phyloP scores from a whole-genome alignment of 2,329 filamentous ascomycete species.

The Aspergillus fijiensis region DNA sequence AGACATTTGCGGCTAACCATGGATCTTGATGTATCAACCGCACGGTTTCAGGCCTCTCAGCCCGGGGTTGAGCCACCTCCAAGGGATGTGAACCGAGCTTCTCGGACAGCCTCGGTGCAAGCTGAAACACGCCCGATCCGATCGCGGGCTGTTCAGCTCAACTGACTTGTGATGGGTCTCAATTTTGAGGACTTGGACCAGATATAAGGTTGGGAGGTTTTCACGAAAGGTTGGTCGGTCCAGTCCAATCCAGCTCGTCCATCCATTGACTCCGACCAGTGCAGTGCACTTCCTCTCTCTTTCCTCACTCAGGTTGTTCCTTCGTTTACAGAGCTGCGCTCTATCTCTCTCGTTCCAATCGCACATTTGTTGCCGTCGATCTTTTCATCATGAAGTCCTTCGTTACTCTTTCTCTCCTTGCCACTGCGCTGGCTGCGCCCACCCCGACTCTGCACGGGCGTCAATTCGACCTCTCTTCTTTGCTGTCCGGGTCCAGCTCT shows the following conservation, averaged over 20 bases:
- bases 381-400: conserved; percentile 24
- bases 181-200: neutral
- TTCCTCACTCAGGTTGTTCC: neutral
- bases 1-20: neutral
- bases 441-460: conserved; percentile 27
- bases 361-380: neutral
- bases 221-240: neutral
- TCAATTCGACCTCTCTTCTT: conserved; percentile 15
- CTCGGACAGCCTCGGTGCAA: neutral
- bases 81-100: neutral
- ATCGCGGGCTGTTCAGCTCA: neutral
- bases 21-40: neutral
- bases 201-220: neutral
- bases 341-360: neutral
- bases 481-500: conserved; percentile 3
- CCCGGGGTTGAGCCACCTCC: neutral
- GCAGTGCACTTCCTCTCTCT: conserved; percentile 3
- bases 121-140: neutral
- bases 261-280: neutral
- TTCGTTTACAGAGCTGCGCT: neutral
- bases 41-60: neutral
- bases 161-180: neutral
- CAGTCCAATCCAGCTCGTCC: neutral
- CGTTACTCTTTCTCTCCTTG: conserved; percentile 22
- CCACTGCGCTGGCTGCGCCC: conserved; percentile 24